Evolutionary conservation across 352 stramenopile genomes (phyloP).

Genomic region (Hyaloperonospora brassicae): DNA sequence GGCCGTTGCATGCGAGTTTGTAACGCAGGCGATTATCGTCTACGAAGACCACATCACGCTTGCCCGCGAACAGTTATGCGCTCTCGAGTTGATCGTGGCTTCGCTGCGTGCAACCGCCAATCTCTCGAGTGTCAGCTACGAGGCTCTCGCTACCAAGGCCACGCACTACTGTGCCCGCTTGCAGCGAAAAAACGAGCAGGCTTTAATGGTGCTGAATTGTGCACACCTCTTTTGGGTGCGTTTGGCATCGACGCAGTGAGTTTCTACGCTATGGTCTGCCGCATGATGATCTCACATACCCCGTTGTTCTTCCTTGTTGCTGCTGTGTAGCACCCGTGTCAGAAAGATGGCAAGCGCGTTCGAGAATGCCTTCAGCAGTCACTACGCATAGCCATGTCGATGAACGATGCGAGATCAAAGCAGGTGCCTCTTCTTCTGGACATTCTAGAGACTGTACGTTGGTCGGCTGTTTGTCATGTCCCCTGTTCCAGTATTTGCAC

Average conservation of each 20-base stretch:
- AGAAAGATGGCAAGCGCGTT: slow-evolving; percentile 89
- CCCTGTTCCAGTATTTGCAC: neutral
- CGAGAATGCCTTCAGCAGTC: slow-evolving; percentile 95
- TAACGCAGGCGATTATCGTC: slow-evolving; percentile 92
- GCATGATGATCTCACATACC: no score
- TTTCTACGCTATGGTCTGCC: neutral
- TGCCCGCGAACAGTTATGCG: slow-evolving; percentile 83
- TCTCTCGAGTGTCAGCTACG: slow-evolving; percentile 88
- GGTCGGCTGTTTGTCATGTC: neutral
- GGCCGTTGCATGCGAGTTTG: slow-evolving; percentile 95
- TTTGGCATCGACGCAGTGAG: slow-evolving; percentile 15
- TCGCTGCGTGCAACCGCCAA: slow-evolving; percentile 74
- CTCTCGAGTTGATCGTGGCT: slow-evolving; percentile 86
- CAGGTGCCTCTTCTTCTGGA: slow-evolving; percentile 95
- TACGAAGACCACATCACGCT: slow-evolving; percentile 96
- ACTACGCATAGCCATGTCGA: slow-evolving; percentile 92
- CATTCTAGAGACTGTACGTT: slow-evolving; percentile 85
- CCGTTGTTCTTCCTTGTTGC: neutral
- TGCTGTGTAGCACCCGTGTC: slow-evolving; percentile 42
- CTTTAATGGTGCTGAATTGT: slow-evolving; percentile 89
- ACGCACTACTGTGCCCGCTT: slow-evolving; percentile 95
- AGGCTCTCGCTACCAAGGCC: slow-evolving; percentile 94
- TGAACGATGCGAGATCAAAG: slow-evolving; percentile 48
- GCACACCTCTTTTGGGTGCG: slow-evolving; percentile 94
- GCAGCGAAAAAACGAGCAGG: slow-evolving; percentile 95